phyloP scores from a whole-genome alignment of 2,329 filamentous ascomycete species.

The Aureobasidium musti region DNA sequence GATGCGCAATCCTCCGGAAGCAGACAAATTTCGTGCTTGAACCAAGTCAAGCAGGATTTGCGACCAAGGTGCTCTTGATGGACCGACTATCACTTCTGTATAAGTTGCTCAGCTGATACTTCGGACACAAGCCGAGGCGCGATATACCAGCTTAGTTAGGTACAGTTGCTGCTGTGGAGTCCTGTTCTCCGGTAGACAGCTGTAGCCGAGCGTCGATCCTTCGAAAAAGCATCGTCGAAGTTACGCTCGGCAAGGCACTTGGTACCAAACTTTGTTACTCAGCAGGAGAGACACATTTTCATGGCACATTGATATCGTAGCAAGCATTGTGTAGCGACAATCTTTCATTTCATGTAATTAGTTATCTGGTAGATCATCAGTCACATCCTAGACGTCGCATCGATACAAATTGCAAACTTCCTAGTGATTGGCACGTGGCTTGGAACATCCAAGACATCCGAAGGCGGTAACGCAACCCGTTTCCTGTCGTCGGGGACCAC shows the following conservation, averaged over 20 bases:
- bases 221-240: not conserved
- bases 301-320: too few species aligned
- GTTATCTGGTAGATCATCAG: not conserved
- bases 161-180: not conserved
- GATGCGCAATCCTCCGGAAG: not conserved
- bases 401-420: too few species aligned
- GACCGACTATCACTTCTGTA: not conserved
- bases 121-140: not conserved
- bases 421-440: too few species aligned
- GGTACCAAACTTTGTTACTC: too few species aligned
- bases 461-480: too few species aligned
- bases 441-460: too few species aligned
- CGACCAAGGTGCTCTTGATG: not conserved
- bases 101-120: not conserved
- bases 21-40: not conserved
- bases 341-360: too few species aligned
- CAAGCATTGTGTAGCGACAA: too few species aligned
- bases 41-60: not conserved
- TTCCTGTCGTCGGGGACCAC: too few species aligned
- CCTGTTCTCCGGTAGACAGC: not conserved
- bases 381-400: too few species aligned
- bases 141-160: not conserved
- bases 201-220: conserved; percentile 4
- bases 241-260: too few species aligned
- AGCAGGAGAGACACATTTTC: too few species aligned